Percentiles rank a stretch among this genome's conserved stretches.
These are phyloP conservation scores for Gilbertella persicaria DNA, from an alignment of 371 early-diverging fungal genomes.

Conservation along the genomic window DNA sequence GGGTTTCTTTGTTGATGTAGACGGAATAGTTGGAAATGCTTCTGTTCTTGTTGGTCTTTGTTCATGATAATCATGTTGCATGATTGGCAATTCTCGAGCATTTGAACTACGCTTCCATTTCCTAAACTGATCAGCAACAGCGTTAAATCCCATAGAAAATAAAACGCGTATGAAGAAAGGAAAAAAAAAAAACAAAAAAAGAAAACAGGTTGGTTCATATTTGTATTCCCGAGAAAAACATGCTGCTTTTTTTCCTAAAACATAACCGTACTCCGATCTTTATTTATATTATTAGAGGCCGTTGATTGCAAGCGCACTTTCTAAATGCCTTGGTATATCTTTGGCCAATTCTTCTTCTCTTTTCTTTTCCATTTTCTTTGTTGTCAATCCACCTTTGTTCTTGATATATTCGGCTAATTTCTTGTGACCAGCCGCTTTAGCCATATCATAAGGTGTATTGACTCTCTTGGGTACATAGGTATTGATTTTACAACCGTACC, in stretches of 20 bases:
- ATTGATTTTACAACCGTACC: conserved; percentile 35
- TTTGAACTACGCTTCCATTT: conserved; percentile 43
- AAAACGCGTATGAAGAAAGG: conserved; percentile 7
- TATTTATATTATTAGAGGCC: conserved; percentile 25
- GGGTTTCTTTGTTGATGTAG: conserved; percentile 4
- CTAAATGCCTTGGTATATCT: conserved; percentile 32
- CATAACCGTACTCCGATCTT: background rate
- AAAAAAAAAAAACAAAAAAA: conserved; percentile 1
- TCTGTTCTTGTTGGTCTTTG: conserved; percentile 1
- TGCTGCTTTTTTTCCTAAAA: no score
- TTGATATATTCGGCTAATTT: conserved; percentile 43
- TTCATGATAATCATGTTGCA: conserved; percentile 10
- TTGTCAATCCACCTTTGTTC: conserved; percentile 29
- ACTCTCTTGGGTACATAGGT: conserved; percentile 35
- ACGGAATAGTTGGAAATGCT: conserved; percentile 3
- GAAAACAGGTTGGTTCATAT: conserved; percentile 3
- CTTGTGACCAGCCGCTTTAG: conserved; percentile 42
- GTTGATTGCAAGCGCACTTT: conserved; percentile 31
- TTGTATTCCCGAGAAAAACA: no score
- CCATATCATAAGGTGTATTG: conserved; percentile 40
- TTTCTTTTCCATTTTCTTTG: conserved; percentile 47
- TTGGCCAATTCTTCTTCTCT: conserved; percentile 34
- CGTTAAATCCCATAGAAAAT: conserved; percentile 35
- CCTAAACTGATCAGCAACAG: conserved; percentile 38
- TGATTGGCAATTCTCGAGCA: conserved; percentile 31